phyloP scores from a whole-genome alignment of 352 stramenopile genomes.

The Pythium chondricola region DNA sequence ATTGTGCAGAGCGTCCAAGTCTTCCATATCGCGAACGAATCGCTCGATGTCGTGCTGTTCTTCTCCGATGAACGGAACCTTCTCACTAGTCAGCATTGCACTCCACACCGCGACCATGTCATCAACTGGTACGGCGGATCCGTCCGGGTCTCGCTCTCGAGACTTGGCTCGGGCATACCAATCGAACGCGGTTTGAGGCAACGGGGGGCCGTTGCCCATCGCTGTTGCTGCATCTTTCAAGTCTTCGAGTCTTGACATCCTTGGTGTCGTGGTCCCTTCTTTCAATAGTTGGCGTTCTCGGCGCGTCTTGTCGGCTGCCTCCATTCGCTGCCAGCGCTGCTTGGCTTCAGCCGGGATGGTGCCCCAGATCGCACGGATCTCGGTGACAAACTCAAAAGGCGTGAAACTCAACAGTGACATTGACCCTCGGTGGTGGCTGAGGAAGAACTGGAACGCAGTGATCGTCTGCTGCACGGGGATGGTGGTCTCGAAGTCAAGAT shows the following conservation, averaged over 20 bases:
- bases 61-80: constrained; percentile 25
- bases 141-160: no score
- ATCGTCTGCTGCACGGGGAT: constrained; percentile 32
- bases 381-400: constrained; percentile 44
- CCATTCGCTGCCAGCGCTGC: constrained; percentile 39
- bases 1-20: not conserved
- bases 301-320: constrained; percentile 32
- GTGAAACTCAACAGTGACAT: constrained; percentile 47
- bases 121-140: no score
- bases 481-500: constrained; percentile 26
- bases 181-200: constrained; percentile 38
- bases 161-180: constrained; percentile 33
- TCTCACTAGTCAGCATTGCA: constrained; percentile 24
- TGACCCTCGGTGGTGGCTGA: constrained; percentile 47
- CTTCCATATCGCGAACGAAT: constrained; percentile 48
- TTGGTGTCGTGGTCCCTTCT: not conserved
- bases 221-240: constrained; percentile 25
- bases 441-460: constrained; percentile 59
- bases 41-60: constrained; percentile 38
- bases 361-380: constrained; percentile 52
- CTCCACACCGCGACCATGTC: constrained; percentile 43
- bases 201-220: constrained; percentile 26
- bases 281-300: constrained; percentile 20
- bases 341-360: constrained; percentile 37
- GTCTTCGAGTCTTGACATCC: constrained; percentile 21